Conservation (phyloP, 2,329 filamentous ascomycete species). For the Cercospora berteroae region DNA sequence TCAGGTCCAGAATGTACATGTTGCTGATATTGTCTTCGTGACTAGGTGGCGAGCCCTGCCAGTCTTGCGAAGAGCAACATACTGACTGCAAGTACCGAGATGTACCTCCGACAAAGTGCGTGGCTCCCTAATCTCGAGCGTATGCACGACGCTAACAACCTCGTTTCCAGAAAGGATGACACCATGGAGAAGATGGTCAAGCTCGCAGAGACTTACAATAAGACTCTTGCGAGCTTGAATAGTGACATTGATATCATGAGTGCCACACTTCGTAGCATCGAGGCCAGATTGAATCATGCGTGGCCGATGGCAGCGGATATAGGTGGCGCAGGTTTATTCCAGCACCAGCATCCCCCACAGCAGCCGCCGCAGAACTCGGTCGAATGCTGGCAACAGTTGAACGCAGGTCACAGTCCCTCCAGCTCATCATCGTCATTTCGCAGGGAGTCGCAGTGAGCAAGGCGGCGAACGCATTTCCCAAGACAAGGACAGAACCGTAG, state of each 20-base stretch:
- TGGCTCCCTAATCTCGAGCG: not conserved
- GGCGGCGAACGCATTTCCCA: not conserved
- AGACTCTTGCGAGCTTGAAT: slow-evolving; percentile 18
- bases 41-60: slow-evolving; percentile 17
- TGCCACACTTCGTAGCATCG: slow-evolving; percentile 20
- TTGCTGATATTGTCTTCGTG: not conserved
- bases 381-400: not conserved
- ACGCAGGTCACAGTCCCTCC: slow-evolving; percentile 7
- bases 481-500: not conserved
- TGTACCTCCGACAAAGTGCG: slow-evolving; percentile 25
- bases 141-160: slow-evolving; percentile 1
- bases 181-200: slow-evolving; percentile 26
- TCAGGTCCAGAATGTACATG: slow-evolving; percentile 47
- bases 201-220: slow-evolving; percentile 24
- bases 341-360: not conserved
- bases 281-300: slow-evolving; percentile 19
- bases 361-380: not conserved
- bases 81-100: slow-evolving; percentile 26
- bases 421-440: not conserved
- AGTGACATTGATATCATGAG: slow-evolving; percentile 22
- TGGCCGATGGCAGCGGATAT: slow-evolving; percentile 2
- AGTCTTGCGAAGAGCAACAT: slow-evolving; percentile 22
- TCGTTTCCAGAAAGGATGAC: slow-evolving; percentile 22
- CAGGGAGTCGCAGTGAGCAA: slow-evolving; percentile 1
- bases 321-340: not conserved